Conservation (phyloP, 768 basidiomycete species). For the Macrolepiota dolichaula region DNA sequence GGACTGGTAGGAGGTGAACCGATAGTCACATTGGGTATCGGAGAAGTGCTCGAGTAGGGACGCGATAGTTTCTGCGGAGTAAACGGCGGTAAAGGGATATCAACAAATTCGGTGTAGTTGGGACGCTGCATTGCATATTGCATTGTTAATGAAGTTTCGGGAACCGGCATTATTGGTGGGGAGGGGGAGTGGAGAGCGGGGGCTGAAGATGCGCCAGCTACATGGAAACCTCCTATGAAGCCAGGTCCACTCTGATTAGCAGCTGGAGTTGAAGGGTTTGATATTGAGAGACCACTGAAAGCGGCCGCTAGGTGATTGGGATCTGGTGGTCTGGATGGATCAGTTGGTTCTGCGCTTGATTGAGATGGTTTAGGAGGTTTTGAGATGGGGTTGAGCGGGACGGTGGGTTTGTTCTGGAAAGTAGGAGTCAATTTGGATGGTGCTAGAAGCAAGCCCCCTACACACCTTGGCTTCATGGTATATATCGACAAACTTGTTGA, state of each 20-base stretch:
- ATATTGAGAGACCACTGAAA: conserved; percentile 26
- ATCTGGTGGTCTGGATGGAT: background rate
- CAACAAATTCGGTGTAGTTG: conserved; percentile 15
- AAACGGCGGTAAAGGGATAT: conserved; percentile 7
- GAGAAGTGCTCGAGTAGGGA: background rate
- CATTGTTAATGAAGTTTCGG: conserved; percentile 36
- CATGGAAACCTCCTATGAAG: conserved; percentile 54
- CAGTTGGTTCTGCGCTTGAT: background rate
- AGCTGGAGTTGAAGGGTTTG: conserved; percentile 8
- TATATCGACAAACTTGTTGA: conserved; percentile 17
- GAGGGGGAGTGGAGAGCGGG: conserved; percentile 16
- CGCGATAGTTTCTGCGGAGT: conserved; percentile 8
- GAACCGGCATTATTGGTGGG: conserved; percentile 35
- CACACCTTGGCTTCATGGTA: conserved; percentile 1
- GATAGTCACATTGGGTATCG: background rate
- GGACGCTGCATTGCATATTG: conserved; percentile 30
- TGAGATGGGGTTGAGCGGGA: conserved; percentile 17
- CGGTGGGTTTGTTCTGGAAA: conserved; percentile 10
- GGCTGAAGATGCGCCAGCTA: conserved; percentile 16
- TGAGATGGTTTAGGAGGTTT: conserved; percentile 14
- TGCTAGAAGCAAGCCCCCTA: conserved; percentile 6
- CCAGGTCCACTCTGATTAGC: conserved; percentile 9
- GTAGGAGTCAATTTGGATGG: background rate
- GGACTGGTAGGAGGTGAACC: background rate
- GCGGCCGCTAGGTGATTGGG: conserved; percentile 17